Percentiles rank a stretch among this genome's conserved stretches.
Conservation (phyloP, 2,329 filamentous ascomycete species). For the Penicillium psychrosexuale region DNA sequence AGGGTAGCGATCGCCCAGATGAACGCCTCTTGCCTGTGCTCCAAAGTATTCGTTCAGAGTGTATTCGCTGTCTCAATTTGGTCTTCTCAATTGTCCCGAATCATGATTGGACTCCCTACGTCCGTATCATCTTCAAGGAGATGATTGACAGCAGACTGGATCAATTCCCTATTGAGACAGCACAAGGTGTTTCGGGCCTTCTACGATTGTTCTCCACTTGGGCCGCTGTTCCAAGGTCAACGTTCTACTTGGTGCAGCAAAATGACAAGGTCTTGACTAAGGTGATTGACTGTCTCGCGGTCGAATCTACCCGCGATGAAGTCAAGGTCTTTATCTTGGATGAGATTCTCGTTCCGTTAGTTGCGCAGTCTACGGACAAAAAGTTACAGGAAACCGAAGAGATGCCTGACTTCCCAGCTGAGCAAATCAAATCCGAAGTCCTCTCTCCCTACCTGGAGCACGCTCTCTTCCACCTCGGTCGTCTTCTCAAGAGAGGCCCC, state of each 20-base stretch:
- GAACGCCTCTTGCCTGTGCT: conserved; percentile 33
- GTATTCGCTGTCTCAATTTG: conserved; percentile 77
- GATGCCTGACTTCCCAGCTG: conserved; percentile 39
- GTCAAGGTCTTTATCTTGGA: conserved; percentile 79
- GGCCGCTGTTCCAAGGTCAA: conserved; percentile 65
- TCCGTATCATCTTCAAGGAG: conserved; percentile 67
- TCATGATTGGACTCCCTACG: conserved; percentile 70
- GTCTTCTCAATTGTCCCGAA: conserved; percentile 71
- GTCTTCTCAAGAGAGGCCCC: conserved; percentile 55
- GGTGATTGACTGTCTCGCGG: conserved; percentile 68
- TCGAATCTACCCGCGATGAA: conserved; percentile 75
- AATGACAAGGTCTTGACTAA: conserved; percentile 61
- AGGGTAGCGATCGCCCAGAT: conserved; percentile 31
- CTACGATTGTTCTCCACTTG: conserved; percentile 79
- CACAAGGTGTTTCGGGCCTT: conserved; percentile 81
- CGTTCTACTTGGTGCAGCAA: conserved; percentile 66
- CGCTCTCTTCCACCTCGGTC: conserved; percentile 57
- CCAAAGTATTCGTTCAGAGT: conserved; percentile 53
- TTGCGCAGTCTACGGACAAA: conserved; percentile 56
- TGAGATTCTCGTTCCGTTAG: conserved; percentile 67
- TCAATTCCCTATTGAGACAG: conserved; percentile 78
- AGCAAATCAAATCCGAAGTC: conserved; percentile 37
- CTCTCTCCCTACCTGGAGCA: conserved; percentile 60
- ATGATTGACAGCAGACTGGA: conserved; percentile 73
- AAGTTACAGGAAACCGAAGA: conserved; percentile 52